A percentile compares a stretch with the other conserved stretches of the same genome.
phyloP scores from a whole-genome alignment of 805 yeast genomes.

The Lachancea lanzarotensis region DNA sequence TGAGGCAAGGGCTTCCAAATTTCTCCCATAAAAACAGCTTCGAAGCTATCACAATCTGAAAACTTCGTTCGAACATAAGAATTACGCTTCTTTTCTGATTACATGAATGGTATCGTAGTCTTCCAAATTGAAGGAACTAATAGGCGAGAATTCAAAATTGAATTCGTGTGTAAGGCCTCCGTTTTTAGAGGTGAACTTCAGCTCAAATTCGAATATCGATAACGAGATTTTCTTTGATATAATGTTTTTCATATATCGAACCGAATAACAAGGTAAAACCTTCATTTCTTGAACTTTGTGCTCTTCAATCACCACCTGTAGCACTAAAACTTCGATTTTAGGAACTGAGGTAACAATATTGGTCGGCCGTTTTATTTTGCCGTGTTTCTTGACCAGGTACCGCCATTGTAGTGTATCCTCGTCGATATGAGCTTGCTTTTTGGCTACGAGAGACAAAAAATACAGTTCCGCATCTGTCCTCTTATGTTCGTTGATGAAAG shows the following conservation, averaged over 20 bases:
- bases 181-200: constrained; percentile 8
- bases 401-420: constrained; percentile 35
- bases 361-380: background rate
- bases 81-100: constrained; percentile 5
- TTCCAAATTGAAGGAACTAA: constrained; percentile 13
- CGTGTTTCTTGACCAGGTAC: constrained; percentile 24
- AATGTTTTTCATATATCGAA: constrained; percentile 22
- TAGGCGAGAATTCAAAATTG: constrained; percentile 18
- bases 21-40: too few species aligned
- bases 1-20: constrained; percentile 12
- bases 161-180: constrained; percentile 9
- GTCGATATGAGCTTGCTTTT: constrained; percentile 25
- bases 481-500: constrained; percentile 39
- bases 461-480: constrained; percentile 62
- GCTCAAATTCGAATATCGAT: constrained; percentile 7
- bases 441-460: constrained; percentile 45
- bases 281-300: constrained; percentile 1
- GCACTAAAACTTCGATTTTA: background rate
- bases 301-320: constrained; percentile 7
- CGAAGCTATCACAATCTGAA: too few species aligned
- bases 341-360: background rate
- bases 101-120: constrained; percentile 11
- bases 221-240: constrained; percentile 10
- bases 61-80: too few species aligned
- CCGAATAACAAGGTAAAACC: constrained; percentile 15